Evolutionary conservation across 2,329 filamentous ascomycete genomes (phyloP).

Genomic region (Fusarium siculi): DNA sequence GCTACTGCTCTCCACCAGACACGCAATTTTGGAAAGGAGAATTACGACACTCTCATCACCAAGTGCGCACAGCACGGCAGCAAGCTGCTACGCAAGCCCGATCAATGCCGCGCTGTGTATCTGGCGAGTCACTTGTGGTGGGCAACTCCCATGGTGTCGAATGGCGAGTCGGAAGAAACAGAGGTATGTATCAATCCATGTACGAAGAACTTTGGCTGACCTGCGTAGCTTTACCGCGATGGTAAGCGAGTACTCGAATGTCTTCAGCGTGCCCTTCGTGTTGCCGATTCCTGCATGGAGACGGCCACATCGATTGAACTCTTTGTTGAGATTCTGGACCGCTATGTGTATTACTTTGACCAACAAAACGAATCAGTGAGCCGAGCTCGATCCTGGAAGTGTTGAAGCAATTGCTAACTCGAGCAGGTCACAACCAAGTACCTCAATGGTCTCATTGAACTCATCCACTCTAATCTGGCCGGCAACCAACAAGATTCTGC

Average conservation of each 20-base stretch:
- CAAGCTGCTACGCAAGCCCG: slow-evolving; percentile 96
- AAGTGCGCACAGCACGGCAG: slow-evolving; percentile 97
- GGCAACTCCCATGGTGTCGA: slow-evolving; percentile 84
- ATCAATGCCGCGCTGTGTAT: slow-evolving; percentile 97
- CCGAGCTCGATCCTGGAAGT: not conserved
- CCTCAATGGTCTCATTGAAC: slow-evolving; percentile 95
- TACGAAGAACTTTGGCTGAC: slow-evolving; percentile 32
- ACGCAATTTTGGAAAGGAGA: slow-evolving; percentile 92
- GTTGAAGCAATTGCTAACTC: slow-evolving; percentile 22
- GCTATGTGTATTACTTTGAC: slow-evolving; percentile 99
- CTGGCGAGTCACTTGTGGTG: slow-evolving; percentile 98
- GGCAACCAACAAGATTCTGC: slow-evolving; percentile 85
- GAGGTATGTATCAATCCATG: slow-evolving; percentile 66
- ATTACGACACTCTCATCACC: slow-evolving; percentile 98
- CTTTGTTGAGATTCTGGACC: slow-evolving; percentile 97
- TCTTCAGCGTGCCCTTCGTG: slow-evolving; percentile 90
- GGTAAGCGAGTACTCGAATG: slow-evolving; percentile 97
- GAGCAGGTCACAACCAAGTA: slow-evolving; percentile 89
- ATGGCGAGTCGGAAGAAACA: slow-evolving; percentile 83
- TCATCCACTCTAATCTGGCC: slow-evolving; percentile 95
- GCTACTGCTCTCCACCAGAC: slow-evolving; percentile 89
- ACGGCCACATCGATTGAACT: slow-evolving; percentile 96
- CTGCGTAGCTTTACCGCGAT: slow-evolving; percentile 87
- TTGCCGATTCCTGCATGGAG: slow-evolving; percentile 99
- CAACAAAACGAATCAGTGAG: slow-evolving; percentile 94